phyloP scores from a whole-genome alignment of 352 stramenopile genomes.

The Elongisporangium undulatum region DNA sequence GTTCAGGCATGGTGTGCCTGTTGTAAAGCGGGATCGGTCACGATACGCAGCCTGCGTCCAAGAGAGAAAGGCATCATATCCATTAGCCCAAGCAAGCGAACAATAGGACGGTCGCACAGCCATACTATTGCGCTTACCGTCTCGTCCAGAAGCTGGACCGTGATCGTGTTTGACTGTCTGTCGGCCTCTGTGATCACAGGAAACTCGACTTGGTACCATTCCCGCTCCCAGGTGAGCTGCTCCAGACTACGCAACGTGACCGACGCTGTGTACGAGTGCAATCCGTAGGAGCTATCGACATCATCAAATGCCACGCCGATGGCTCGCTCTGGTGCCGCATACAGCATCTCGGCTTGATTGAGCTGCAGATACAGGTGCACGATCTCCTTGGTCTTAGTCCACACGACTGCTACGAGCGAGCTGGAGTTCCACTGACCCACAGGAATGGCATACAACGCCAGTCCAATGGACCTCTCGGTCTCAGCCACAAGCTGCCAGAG shows the following conservation, averaged over 20 bases:
- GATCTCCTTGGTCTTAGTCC: conserved; percentile 35
- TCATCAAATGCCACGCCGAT: conserved; percentile 28
- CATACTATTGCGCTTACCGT: too few species aligned
- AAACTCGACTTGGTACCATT: conserved; percentile 45
- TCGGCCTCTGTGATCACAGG: not conserved
- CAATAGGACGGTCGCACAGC: too few species aligned
- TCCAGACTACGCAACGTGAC: conserved; percentile 40
- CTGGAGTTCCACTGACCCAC: conserved; percentile 33
- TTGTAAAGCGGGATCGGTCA: conserved; percentile 31
- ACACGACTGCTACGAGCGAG: conserved; percentile 47
- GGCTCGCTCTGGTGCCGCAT: conserved; percentile 23
- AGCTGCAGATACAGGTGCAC: conserved; percentile 43
- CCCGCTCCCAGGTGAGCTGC: conserved; percentile 41
- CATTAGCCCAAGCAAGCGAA: too few species aligned
- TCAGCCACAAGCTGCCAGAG: conserved; percentile 35
- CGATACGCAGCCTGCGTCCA: conserved; percentile 18
- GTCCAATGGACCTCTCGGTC: conserved; percentile 28
- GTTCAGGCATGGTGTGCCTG: conserved; percentile 11
- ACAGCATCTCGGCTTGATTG: conserved; percentile 40
- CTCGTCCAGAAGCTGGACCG: conserved; percentile 28
- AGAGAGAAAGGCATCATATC: not conserved
- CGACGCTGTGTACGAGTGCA: conserved; percentile 45
- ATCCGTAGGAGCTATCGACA: conserved; percentile 31
- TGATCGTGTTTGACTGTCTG: conserved; percentile 2
- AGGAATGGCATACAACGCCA: conserved; percentile 48